A percentile compares a stretch with the other conserved stretches of the same genome.
Evolutionary conservation across 192 early-diverging fungal species (phyloP).

Genomic region (Coemansia sp.): DNA sequence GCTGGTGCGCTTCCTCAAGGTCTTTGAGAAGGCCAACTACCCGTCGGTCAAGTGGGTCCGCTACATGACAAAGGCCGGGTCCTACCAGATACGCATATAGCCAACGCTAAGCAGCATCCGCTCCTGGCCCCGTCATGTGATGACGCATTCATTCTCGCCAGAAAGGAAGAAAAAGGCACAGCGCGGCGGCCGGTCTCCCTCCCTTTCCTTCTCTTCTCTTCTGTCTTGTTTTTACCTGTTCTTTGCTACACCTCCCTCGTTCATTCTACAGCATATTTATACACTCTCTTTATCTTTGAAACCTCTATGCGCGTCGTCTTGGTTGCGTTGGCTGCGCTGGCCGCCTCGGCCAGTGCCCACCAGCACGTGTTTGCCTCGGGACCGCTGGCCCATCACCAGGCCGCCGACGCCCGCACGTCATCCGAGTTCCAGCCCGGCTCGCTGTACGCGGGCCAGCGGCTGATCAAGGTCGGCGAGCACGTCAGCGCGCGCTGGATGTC

Average conservation of each 20-base stretch:
- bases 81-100: slow-evolving; percentile 47
- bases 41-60: slow-evolving; percentile 98
- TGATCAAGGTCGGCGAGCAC: slow-evolving; percentile 56
- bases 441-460: slow-evolving; percentile 42
- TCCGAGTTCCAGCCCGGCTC: slow-evolving; percentile 22
- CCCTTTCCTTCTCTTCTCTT: background rate
- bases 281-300: background rate
- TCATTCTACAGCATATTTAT: no score
- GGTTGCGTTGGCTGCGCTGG: slow-evolving; percentile 10
- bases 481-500: slow-evolving; percentile 57
- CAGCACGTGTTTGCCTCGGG: slow-evolving; percentile 17
- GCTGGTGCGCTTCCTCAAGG: slow-evolving; percentile 94
- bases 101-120: no score
- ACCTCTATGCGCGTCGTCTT: slow-evolving; percentile 13
- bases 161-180: no score
- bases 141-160: no score
- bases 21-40: slow-evolving; percentile 96
- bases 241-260: no score
- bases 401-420: background rate
- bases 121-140: no score
- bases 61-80: slow-evolving; percentile 91
- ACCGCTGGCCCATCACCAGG: background rate
- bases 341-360: background rate
- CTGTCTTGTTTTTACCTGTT: background rate
- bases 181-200: no score